Conservation (phyloP, 2,329 filamentous ascomycete genomes). For the Cytospora leucostoma region DNA sequence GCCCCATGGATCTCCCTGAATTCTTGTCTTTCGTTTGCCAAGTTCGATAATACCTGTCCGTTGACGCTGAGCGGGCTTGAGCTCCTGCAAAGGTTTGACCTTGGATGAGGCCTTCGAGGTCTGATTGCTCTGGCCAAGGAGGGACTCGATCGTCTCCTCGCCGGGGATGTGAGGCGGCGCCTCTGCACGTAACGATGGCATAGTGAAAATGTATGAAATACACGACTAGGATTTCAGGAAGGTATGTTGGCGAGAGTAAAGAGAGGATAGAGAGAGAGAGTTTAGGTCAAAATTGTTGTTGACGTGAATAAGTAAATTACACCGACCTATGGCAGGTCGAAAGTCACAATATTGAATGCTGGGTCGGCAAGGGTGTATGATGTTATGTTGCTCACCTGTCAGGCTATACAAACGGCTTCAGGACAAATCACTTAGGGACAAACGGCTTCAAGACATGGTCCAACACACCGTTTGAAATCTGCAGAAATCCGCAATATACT, state of each 20-base stretch:
- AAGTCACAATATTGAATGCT: too few relatives aligned
- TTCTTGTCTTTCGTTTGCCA: constrained; percentile 11
- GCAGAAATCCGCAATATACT: too few relatives aligned
- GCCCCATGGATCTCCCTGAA: constrained; percentile 23
- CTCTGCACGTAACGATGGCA: constrained; percentile 13
- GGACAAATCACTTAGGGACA: too few relatives aligned
- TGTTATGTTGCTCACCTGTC: too few relatives aligned
- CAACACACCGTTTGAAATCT: too few relatives aligned
- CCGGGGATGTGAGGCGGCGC: constrained; percentile 16
- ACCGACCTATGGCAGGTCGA: neutral
- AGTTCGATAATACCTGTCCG: constrained; percentile 11
- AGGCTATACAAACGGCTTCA: too few relatives aligned
- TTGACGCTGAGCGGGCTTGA: constrained; percentile 9
- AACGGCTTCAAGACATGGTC: too few relatives aligned
- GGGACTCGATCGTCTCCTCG: constrained; percentile 17
- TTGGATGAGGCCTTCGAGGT: neutral
- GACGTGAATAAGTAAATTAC: too few relatives aligned
- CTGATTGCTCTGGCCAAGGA: constrained; percentile 14
- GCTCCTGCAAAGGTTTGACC: constrained; percentile 15
- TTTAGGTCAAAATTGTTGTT: too few relatives aligned
- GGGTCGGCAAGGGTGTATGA: too few relatives aligned
- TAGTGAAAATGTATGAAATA: neutral
- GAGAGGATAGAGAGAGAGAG: too few relatives aligned
- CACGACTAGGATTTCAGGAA: too few relatives aligned
- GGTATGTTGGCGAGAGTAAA: neutral